These are phyloP conservation scores for Stenocarpella maydis DNA, from an alignment of 2,329 filamentous ascomycete genomes.

Conservation along the genomic window DNA sequence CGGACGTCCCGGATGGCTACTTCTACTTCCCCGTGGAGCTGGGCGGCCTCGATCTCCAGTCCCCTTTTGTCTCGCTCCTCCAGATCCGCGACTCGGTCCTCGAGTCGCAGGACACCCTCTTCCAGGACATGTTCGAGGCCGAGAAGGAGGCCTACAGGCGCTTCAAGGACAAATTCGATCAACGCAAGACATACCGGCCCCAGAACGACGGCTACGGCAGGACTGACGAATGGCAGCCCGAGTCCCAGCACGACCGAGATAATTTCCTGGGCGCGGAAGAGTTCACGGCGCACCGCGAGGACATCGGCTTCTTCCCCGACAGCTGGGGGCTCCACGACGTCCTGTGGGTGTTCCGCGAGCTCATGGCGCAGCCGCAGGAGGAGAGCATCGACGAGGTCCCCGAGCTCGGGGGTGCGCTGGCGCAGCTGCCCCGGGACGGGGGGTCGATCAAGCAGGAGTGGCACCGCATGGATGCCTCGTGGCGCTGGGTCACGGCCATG, in stretches of 20 bases:
- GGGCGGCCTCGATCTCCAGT: conserved; percentile 56
- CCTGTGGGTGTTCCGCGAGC: conserved; percentile 44
- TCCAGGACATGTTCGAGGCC: conserved; percentile 45
- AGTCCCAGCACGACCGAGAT: conserved; percentile 42
- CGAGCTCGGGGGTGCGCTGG: conserved; percentile 38
- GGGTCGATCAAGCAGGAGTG: conserved; percentile 40
- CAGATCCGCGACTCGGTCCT: conserved; percentile 48
- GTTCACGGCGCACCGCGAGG: conserved; percentile 52
- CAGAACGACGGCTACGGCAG: conserved; percentile 23
- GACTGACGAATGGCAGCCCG: conserved; percentile 43
- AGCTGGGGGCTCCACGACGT: conserved; percentile 40
- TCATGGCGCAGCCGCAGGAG: conserved; percentile 47
- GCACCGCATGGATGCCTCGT: conserved; percentile 51
- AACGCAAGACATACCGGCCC: conserved; percentile 34
- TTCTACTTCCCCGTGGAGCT: conserved; percentile 56
- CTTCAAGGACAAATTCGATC: conserved; percentile 48
- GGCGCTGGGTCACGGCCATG: conserved; percentile 56
- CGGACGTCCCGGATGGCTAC: conserved; percentile 54
- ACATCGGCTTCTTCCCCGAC: conserved; percentile 44
- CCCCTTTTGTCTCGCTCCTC: conserved; percentile 53
- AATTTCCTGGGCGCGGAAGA: conserved; percentile 56
- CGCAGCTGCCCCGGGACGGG: background rate
- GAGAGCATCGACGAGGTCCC: conserved; percentile 40
- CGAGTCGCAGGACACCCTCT: conserved; percentile 41
- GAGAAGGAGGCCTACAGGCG: conserved; percentile 47